Evolutionary conservation across 1,139 yeast species (phyloP), one percentile per base, ranked within the genome.

Genomic region (Blastobotrys arbuscula): DNA sequence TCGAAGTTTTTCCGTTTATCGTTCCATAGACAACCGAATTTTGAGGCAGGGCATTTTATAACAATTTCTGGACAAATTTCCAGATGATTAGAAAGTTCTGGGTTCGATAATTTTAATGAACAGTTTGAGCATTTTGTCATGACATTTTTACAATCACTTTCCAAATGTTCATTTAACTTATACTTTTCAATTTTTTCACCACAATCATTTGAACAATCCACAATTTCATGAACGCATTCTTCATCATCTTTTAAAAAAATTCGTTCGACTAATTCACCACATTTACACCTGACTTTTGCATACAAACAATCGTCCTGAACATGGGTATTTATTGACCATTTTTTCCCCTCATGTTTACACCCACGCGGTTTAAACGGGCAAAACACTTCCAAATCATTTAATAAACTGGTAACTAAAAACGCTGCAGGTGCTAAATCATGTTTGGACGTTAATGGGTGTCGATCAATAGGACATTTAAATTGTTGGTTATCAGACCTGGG

Each of bases 361-460:
- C 88, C 89, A 44, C 82, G 60, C 34, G 64, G 67, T 12, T 59
- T 49, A 56, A 79, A 78, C 47, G 81, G 70, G 59, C 89, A 83
- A 43, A 61, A 65, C 0, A 82, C 85, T 47, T 70, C 68, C 44
- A 82, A 68, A 48, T 82, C 87, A 59, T 81, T 85, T 1, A 81
- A 71, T 57, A 82, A 69, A 55, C 81, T 81, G n/a, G 76, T 65
- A 10, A 83, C 70, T 15, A 82, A 65, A 16, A 80, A 72, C 0
- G 89, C 86, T 0, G 88, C 77, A 3, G 85, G 83, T 49, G 71
- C 75, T 24, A 82, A 63, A 53, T 77, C 81, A 49, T 74, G 72
- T 16, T 47, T 48, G 21, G 49, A 49, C 9, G 51, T 61, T 54
- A 53, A 70, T 62, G 76, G 74, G 1, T 78, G 78, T 44, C 89